A percentile compares a stretch with the other conserved stretches of the same genome.
Conservation (phyloP, 192 early-diverging fungal genomes). For the Dissophora globulifera region DNA sequence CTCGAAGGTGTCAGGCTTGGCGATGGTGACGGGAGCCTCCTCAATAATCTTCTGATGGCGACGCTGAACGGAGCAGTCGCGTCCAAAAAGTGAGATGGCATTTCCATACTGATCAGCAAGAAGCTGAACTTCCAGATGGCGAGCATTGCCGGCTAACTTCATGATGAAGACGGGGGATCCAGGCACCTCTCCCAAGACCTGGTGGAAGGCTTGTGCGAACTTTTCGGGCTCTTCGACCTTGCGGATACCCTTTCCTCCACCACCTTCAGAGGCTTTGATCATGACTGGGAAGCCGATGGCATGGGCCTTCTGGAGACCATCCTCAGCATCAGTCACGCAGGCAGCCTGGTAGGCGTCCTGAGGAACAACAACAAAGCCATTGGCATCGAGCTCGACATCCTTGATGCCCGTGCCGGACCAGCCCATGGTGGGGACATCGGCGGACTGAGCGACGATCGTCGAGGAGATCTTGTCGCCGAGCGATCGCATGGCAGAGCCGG, state of each 20-base stretch:
- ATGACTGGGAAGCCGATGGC: slow-evolving; percentile 97
- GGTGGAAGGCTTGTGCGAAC: slow-evolving; percentile 84
- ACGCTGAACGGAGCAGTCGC: slow-evolving; percentile 98
- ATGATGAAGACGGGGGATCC: slow-evolving; percentile 99
- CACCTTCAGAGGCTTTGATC: slow-evolving; percentile 99
- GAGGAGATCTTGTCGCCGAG: slow-evolving; percentile 99
- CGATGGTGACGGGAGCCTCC: slow-evolving; percentile 94
- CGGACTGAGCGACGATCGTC: slow-evolving; percentile 98
- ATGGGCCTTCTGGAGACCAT: slow-evolving; percentile 86
- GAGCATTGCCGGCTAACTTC: slow-evolving; percentile 94
- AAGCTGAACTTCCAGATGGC: slow-evolving; percentile 97
- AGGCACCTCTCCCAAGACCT: slow-evolving; percentile 94
- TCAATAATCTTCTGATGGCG: slow-evolving; percentile 99
- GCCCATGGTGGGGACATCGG: slow-evolving; percentile 94
- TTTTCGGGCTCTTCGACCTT: slow-evolving; percentile 81
- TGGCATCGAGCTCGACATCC: slow-evolving; percentile 71
- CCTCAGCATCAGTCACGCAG: slow-evolving; percentile 85
- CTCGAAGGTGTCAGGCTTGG: slow-evolving; percentile 80
- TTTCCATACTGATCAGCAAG: slow-evolving; percentile 97
- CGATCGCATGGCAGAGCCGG: slow-evolving; percentile 96
- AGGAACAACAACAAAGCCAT: slow-evolving; percentile 84
- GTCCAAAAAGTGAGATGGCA: slow-evolving; percentile 97
- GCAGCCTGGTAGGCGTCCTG: slow-evolving; percentile 83
- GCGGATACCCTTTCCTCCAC: slow-evolving; percentile 99
- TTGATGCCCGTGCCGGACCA: slow-evolving; percentile 94